Evolutionary conservation across 1,284 basidiomycete species (phyloP).

Genomic region (Marasmius oreades): DNA sequence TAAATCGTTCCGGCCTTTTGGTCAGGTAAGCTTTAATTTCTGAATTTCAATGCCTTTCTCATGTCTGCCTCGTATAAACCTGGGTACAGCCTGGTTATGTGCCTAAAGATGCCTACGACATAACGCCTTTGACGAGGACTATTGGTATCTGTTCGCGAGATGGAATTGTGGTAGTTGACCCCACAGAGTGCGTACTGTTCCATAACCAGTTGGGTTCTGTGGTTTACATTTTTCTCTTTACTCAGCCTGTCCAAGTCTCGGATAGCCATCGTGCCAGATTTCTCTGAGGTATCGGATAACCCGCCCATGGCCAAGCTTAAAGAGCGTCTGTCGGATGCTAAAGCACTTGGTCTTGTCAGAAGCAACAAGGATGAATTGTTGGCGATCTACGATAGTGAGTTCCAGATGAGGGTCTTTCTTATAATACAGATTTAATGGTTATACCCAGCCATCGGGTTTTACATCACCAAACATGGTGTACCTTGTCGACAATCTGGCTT

Average conservation of each 20-base stretch:
- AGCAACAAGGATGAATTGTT: conserved; percentile 56
- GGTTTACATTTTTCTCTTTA: neutral
- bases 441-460: conserved; percentile 57
- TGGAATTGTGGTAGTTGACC: conserved; percentile 62
- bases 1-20: conserved; percentile 54
- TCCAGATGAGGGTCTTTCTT: neutral
- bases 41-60: too few relatives aligned
- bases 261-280: conserved; percentile 57
- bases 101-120: conserved; percentile 60
- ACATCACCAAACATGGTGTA: conserved; percentile 64
- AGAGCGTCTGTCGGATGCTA: conserved; percentile 51
- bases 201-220: neutral
- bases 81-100: conserved; percentile 67
- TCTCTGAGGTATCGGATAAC: conserved; percentile 40
- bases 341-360: conserved; percentile 63
- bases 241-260: conserved; percentile 36
- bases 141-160: conserved; percentile 63
- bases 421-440: neutral
- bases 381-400: conserved; percentile 69
- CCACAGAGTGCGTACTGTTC: conserved; percentile 49
- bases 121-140: conserved; percentile 56
- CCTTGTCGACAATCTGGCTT: conserved; percentile 58
- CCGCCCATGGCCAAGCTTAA: conserved; percentile 51
- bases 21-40: conserved; percentile 47
- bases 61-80: too few relatives aligned